Conservation (phyloP, 176 grass and related monocot species). For the Elaeis guineensis region DNA sequence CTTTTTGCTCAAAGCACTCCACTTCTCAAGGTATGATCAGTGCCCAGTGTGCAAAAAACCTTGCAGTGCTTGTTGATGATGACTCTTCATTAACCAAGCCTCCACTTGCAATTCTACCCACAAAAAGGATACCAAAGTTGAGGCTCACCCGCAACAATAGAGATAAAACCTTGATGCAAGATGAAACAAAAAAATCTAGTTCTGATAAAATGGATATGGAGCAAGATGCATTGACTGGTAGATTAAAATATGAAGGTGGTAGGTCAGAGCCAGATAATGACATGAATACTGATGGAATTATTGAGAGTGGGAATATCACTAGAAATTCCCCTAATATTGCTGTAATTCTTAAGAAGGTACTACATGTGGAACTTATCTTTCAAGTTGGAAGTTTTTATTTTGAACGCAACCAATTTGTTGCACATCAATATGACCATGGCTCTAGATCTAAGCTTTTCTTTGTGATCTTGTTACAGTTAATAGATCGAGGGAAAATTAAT, state of each 20-base stretch:
- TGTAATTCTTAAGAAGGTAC: conserved; percentile 72
- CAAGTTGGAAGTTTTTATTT: too few relatives aligned
- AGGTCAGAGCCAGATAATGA: conserved; percentile 32
- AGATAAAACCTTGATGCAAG: conserved; percentile 32
- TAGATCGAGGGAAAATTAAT: conserved; percentile 64
- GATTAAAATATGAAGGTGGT: conserved; percentile 23
- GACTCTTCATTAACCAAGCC: conserved; percentile 15
- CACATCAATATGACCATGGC: too few relatives aligned
- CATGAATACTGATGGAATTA: conserved; percentile 24
- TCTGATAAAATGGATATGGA: conserved; percentile 39
- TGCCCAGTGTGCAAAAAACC: conserved; percentile 23
- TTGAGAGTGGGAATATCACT: conserved; percentile 27
- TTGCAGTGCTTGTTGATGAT: conserved; percentile 11
- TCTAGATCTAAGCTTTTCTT: not conserved
- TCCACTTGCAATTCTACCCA: conserved; percentile 21
- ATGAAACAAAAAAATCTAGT: conserved; percentile 35
- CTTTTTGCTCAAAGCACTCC: conserved; percentile 92
- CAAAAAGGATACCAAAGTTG: conserved; percentile 59
- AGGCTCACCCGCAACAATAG: conserved; percentile 87
- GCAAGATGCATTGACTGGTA: conserved; percentile 29
- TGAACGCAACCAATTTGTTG: too few relatives aligned
- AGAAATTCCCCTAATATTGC: conserved; percentile 57
- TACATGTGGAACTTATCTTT: not conserved
- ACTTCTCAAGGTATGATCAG: conserved; percentile 28
- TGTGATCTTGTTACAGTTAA: conserved; percentile 48